phyloP scores from a whole-genome alignment of 176 grass and related monocot genomes.

The Oryza rufipogon region DNA sequence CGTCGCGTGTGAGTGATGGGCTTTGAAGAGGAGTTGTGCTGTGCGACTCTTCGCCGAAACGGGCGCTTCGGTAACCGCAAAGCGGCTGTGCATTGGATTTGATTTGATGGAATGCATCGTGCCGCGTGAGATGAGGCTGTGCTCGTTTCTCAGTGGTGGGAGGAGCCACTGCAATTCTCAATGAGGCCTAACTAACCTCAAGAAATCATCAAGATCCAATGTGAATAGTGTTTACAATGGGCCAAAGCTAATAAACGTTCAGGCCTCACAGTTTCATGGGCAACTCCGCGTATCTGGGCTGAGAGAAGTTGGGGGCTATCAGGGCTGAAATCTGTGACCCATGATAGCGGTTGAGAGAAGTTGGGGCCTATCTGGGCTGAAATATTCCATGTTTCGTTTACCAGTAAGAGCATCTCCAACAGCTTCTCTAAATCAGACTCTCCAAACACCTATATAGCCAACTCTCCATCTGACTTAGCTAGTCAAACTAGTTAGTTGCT shows the following conservation, averaged over 20 bases:
- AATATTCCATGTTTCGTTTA: background rate
- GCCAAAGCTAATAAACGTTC: background rate
- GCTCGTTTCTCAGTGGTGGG: slow-evolving; percentile 10
- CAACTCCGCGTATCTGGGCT: background rate
- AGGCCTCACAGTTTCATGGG: background rate
- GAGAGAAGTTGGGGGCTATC: no score
- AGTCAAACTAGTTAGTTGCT: no score
- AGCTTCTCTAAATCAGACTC: no score
- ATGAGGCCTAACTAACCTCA: background rate
- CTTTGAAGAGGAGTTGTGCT: slow-evolving; percentile 24
- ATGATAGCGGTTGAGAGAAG: no score
- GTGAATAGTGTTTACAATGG: slow-evolving; percentile 12
- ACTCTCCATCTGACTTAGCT: no score
- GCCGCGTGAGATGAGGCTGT: background rate
- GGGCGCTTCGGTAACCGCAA: slow-evolving; percentile 34
- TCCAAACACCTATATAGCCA: no score
- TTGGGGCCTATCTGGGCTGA: no score
- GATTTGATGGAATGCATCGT: slow-evolving; percentile 19
- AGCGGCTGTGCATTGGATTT: background rate
- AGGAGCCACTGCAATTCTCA: slow-evolving; percentile 3
- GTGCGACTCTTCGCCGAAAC: slow-evolving; percentile 32
- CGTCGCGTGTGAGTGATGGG: background rate
- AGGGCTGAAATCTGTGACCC: background rate
- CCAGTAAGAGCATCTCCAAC: no score
- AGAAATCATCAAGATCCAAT: background rate